These are phyloP conservation scores for Suillus fuscotomentosus DNA, from an alignment of 768 basidiomycete genomes.

Conservation along the genomic window DNA sequence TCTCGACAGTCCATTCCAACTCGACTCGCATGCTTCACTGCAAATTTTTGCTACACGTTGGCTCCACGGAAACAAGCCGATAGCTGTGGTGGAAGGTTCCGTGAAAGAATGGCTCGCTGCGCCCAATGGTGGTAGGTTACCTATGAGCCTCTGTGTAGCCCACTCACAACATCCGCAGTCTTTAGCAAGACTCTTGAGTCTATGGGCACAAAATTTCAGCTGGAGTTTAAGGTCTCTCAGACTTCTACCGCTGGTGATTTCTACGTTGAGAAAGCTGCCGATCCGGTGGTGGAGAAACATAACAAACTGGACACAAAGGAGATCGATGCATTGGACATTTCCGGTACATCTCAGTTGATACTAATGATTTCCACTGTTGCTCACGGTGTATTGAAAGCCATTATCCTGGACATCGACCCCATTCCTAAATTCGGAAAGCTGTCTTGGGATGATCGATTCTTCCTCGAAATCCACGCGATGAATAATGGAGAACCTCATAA, in stretches of 20 bases:
- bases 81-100: background rate
- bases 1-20: background rate
- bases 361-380: background rate
- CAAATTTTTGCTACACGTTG: background rate
- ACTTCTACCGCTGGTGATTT: background rate
- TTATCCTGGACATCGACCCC: background rate
- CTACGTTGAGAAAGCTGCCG: background rate
- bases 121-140: background rate
- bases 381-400: background rate
- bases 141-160: background rate
- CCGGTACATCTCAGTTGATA: background rate
- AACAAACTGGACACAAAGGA: background rate
- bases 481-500: background rate
- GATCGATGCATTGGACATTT: background rate
- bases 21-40: background rate
- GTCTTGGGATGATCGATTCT: background rate
- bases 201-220: background rate
- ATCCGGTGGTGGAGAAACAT: background rate
- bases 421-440: background rate
- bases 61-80: background rate
- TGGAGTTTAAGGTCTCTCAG: background rate
- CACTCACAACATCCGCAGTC: background rate
- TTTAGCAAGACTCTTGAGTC: background rate
- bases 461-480: background rate
- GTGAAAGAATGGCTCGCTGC: slow-evolving; percentile 1